phyloP scores from a whole-genome alignment of 345 rosid species.

The Geranium brycei region DNA sequence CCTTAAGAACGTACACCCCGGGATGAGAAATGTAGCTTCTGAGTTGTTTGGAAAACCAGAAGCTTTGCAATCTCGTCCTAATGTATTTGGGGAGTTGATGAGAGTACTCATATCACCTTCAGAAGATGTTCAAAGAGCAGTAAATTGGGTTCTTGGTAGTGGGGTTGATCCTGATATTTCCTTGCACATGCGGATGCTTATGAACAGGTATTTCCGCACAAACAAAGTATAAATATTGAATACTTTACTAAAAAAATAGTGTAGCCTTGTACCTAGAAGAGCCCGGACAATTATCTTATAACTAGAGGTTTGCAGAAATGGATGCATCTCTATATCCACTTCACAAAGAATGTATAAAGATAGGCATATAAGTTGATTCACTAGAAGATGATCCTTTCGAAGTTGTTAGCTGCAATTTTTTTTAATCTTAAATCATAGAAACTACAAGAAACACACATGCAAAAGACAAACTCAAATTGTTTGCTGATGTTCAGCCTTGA shows the following conservation, averaged over 20 bases:
- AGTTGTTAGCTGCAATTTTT: too few species aligned
- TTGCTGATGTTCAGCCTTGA: too few species aligned
- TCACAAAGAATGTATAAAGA: too few species aligned
- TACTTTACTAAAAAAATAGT: too few species aligned
- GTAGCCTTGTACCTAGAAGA: not conserved
- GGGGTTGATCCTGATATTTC: constrained; percentile 70
- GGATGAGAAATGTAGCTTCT: constrained; percentile 63
- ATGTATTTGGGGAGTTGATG: constrained; percentile 93
- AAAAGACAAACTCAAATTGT: too few species aligned
- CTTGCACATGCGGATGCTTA: constrained; percentile 85
- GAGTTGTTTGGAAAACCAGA: constrained; percentile 63
- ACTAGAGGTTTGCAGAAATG: not conserved
- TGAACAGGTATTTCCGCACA: constrained; percentile 43
- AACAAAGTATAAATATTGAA: too few species aligned
- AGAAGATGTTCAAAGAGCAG: constrained; percentile 60
- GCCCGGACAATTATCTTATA: not conserved
- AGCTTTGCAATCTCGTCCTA: constrained; percentile 39
- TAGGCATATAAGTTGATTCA: not conserved
- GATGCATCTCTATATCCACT: too few species aligned
- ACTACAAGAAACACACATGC: too few species aligned
- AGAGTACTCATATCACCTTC: constrained; percentile 71
- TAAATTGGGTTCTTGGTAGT: constrained; percentile 54
- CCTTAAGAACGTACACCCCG: constrained; percentile 68
- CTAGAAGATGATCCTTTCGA: not conserved
- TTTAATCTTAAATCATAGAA: too few species aligned